Evolutionary conservation across 192 early-diverging fungal species (phyloP).

Genomic region (Backusella parvicylindrica): DNA sequence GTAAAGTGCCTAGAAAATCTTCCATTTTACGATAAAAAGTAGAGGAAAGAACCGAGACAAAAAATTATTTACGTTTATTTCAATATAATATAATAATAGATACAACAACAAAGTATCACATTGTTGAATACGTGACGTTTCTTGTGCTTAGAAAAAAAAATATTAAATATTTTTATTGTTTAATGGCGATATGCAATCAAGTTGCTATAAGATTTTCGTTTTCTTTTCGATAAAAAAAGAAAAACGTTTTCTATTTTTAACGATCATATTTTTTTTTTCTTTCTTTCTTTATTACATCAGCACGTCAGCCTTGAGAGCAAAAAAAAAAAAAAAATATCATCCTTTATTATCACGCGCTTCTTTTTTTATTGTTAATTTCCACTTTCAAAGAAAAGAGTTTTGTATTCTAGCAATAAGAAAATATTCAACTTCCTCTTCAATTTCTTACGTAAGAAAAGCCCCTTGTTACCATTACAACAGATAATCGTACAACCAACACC

Average conservation of each 20-base stretch:
- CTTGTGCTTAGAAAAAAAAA: neutral
- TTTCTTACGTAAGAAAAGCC: neutral
- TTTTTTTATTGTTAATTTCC: neutral
- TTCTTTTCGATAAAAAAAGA: neutral
- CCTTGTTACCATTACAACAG: neutral
- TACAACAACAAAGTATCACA: neutral
- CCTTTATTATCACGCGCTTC: too few relatives aligned
- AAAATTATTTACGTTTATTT: neutral
- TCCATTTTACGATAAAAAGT: conserved; percentile 19
- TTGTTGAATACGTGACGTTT: neutral
- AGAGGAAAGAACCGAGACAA: neutral
- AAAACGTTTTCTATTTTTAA: neutral
- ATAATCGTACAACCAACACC: neutral
- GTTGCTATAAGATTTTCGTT: neutral
- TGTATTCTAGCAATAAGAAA: neutral
- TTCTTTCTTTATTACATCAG: neutral
- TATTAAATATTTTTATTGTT: neutral
- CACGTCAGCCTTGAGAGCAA: too few relatives aligned
- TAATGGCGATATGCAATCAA: neutral
- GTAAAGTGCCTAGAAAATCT: conserved; percentile 27
- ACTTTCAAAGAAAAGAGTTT: too few relatives aligned
- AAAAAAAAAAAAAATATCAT: too few relatives aligned
- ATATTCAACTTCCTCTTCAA: neutral
- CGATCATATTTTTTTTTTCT: neutral
- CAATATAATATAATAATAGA: neutral